These are phyloP conservation scores for Castanopsis chinensis DNA, from an alignment of 306 rosid genomes.

Conservation along the genomic window DNA sequence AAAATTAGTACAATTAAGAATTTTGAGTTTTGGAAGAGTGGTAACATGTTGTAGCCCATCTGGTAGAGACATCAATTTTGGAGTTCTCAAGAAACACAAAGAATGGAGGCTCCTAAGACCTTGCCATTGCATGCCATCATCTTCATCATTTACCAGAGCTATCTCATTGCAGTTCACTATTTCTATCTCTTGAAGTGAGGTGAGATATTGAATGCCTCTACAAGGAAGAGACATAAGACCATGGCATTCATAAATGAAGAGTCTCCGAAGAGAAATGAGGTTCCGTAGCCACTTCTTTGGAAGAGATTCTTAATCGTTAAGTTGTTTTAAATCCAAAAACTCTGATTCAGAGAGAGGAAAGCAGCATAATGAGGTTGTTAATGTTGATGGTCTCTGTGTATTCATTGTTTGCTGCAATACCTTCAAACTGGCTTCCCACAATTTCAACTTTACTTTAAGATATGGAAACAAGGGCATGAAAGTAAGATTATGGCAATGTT, in stretches of 20 bases:
- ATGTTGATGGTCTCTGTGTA: no score
- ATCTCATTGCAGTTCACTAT: background rate
- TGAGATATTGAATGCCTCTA: background rate
- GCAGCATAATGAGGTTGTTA: no score
- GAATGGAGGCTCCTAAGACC: background rate
- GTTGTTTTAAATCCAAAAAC: no score
- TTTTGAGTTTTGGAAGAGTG: background rate
- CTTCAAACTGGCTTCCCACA: no score
- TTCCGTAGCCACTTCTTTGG: background rate
- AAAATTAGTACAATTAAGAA: constrained; percentile 14
- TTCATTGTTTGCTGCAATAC: no score
- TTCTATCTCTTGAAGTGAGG: background rate
- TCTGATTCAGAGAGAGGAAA: no score
- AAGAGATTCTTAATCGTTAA: no score
- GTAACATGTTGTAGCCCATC: background rate
- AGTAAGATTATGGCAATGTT: no score
- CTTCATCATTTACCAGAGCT: background rate
- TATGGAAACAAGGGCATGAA: no score
- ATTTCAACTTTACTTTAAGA: no score
- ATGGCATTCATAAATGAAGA: background rate
- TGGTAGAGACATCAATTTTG: constrained; percentile 12
- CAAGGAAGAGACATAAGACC: background rate
- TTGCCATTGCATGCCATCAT: background rate
- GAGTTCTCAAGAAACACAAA: background rate
- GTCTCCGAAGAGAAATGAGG: constrained; percentile 9